A percentile compares a stretch with the other conserved stretches of the same genome.
phyloP scores from a whole-genome alignment of 805 yeast genomes.

The Kazachstania africana region DNA sequence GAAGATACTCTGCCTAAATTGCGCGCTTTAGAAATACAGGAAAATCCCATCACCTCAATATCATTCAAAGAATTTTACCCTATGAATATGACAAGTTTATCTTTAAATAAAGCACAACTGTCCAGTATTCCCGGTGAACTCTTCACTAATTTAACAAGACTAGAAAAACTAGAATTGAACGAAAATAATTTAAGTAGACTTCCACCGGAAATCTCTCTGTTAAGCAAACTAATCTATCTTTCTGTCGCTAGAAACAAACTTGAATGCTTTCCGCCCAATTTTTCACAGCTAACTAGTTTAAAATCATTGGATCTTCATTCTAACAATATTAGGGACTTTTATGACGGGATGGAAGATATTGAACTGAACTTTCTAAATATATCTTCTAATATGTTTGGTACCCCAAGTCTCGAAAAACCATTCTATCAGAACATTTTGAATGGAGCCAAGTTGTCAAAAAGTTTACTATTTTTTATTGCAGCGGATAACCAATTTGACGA shows the following conservation, averaged over 20 bases:
- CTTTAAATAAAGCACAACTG: slow-evolving; percentile 72
- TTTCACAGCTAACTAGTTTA: slow-evolving; percentile 49
- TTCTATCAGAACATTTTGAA: slow-evolving; percentile 37
- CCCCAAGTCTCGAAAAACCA: slow-evolving; percentile 3
- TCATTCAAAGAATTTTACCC: slow-evolving; percentile 34
- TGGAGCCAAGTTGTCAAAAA: slow-evolving; percentile 31
- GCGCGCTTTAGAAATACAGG: slow-evolving; percentile 59
- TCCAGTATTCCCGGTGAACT: slow-evolving; percentile 60
- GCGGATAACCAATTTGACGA: slow-evolving; percentile 81
- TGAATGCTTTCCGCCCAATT: slow-evolving; percentile 52
- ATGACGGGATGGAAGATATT: slow-evolving; percentile 56
- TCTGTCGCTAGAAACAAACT: slow-evolving; percentile 68
- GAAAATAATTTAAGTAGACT: slow-evolving; percentile 70
- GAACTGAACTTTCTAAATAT: slow-evolving; percentile 51
- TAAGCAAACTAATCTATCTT: slow-evolving; percentile 49
- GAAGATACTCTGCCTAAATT: slow-evolving; percentile 50
- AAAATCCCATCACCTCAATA: slow-evolving; percentile 64
- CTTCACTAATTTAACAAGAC: slow-evolving; percentile 45
- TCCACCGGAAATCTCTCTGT: slow-evolving; percentile 54
- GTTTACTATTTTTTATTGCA: slow-evolving; percentile 46
- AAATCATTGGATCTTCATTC: slow-evolving; percentile 69
- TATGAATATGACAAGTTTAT: slow-evolving; percentile 54
- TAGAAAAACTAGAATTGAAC: slow-evolving; percentile 67
- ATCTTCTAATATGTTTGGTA: slow-evolving; percentile 57
- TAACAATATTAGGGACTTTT: slow-evolving; percentile 64